These are phyloP conservation scores for Lachnellula cervina DNA, from an alignment of 2,329 filamentous ascomycete species.

Conservation along the genomic window DNA sequence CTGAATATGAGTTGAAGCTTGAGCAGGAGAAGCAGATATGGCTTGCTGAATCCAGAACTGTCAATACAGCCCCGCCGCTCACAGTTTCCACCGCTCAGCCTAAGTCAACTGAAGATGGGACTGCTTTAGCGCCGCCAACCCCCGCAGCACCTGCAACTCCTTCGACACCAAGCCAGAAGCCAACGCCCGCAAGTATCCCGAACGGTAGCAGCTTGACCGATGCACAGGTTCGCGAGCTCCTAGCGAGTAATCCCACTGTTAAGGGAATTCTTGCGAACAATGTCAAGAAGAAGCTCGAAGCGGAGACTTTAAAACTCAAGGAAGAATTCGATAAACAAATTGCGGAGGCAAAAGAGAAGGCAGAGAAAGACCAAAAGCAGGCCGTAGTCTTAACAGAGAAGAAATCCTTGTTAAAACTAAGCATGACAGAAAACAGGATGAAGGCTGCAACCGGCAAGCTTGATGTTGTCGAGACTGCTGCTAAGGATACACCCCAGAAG, in stretches of 20 bases:
- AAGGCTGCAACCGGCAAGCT: constrained; percentile 65
- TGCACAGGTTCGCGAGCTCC: constrained; percentile 50
- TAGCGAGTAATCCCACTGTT: constrained; percentile 49
- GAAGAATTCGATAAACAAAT: constrained; percentile 48
- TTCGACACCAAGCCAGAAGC: constrained; percentile 20
- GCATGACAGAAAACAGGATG: constrained; percentile 70
- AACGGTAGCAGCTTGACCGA: constrained; percentile 43
- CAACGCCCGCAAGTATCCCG: constrained; percentile 1
- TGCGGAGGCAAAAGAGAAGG: constrained; percentile 47
- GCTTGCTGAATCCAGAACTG: constrained; percentile 46
- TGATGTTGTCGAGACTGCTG: constrained; percentile 73
- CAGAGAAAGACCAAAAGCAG: constrained; percentile 35
- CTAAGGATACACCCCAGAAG: constrained; percentile 76
- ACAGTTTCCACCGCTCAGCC: constrained; percentile 37
- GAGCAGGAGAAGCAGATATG: constrained; percentile 62
- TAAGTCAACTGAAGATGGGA: constrained; percentile 28
- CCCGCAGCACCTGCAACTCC: constrained; percentile 15
- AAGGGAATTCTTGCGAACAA: constrained; percentile 56
- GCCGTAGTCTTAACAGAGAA: constrained; percentile 70
- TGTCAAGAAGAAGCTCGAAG: constrained; percentile 65
- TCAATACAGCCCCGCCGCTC: constrained; percentile 9
- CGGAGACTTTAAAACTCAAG: constrained; percentile 57
- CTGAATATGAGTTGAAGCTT: constrained; percentile 44
- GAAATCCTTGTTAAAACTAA: constrained; percentile 68
- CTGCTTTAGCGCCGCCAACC: background rate